Percentiles rank a stretch among this genome's conserved stretches.
phyloP scores from a whole-genome alignment of 805 yeast species.

The Blastobotrys parvus region DNA sequence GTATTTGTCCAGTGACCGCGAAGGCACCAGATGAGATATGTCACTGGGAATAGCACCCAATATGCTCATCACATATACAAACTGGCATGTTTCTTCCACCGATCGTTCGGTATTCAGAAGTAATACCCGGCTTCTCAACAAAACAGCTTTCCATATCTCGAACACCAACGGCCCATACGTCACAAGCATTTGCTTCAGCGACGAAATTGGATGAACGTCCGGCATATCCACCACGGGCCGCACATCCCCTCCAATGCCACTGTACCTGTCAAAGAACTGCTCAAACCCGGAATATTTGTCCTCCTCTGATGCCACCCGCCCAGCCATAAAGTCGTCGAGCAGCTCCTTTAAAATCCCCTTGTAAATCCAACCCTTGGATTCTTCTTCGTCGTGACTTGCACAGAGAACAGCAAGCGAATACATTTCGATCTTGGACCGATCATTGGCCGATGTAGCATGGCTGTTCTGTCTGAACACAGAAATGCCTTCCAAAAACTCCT shows the following conservation, averaged over 20 bases:
- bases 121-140: conserved; percentile 50
- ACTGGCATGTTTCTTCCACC: conserved; percentile 38
- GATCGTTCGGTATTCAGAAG: conserved; percentile 24
- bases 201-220: conserved; percentile 29
- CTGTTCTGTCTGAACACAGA: conserved; percentile 42
- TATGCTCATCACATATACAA: conserved; percentile 50
- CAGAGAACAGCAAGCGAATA: conserved; percentile 53
- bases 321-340: conserved; percentile 9
- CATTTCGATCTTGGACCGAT: conserved; percentile 35
- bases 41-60: conserved; percentile 59
- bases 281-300: conserved; percentile 6
- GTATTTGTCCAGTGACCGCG: conserved; percentile 17
- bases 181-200: conserved; percentile 36
- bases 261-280: conserved; percentile 6
- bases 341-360: conserved; percentile 32
- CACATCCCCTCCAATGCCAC: conserved; percentile 30
- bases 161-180: conserved; percentile 58
- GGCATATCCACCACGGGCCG: conserved; percentile 24
- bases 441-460: conserved; percentile 20
- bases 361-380: conserved; percentile 19
- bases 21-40: conserved; percentile 25
- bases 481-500: conserved; percentile 31
- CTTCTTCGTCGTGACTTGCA: conserved; percentile 1
- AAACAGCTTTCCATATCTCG: conserved; percentile 52
- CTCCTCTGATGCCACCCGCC: neutral